A percentile compares a stretch with the other conserved stretches of the same genome.
phyloP scores from a whole-genome alignment of 176 grass and related monocot genomes.

The Bromus sterilis region DNA sequence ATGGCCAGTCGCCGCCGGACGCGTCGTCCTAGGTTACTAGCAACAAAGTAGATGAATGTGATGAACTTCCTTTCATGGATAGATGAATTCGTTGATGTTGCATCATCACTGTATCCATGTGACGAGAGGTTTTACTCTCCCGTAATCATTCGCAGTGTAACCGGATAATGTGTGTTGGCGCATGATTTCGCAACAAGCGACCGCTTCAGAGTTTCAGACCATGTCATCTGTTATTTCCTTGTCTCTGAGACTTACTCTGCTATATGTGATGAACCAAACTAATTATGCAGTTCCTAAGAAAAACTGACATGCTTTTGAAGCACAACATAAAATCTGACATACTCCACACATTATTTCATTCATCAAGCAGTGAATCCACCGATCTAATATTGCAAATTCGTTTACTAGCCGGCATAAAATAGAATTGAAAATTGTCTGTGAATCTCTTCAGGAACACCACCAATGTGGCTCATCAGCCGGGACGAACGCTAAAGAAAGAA shows the following conservation, averaged over 20 bases:
- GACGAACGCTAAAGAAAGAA: no score
- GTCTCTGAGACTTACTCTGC: neutral
- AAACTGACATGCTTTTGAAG: no score
- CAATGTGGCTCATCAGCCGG: no score
- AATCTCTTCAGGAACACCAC: no score
- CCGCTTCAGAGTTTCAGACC: no score
- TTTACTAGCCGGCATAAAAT: neutral
- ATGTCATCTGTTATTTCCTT: neutral
- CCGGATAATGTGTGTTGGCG: neutral
- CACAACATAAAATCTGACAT: neutral
- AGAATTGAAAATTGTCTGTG: no score
- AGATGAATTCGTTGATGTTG: no score
- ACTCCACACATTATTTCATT: neutral
- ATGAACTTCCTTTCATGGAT: neutral
- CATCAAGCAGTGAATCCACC: neutral
- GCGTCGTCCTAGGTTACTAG: neutral
- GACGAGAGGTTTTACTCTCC: neutral
- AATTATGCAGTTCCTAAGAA: no score
- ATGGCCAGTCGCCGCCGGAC: slow-evolving; percentile 1
- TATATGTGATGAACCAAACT: neutral
- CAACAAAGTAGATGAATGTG: neutral
- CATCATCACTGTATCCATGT: neutral
- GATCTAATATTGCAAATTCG: neutral
- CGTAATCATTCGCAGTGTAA: neutral
- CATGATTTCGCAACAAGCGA: neutral